Evolutionary conservation across 768 basidiomycete species (phyloP).

Genomic region (Termitomyces sp.): DNA sequence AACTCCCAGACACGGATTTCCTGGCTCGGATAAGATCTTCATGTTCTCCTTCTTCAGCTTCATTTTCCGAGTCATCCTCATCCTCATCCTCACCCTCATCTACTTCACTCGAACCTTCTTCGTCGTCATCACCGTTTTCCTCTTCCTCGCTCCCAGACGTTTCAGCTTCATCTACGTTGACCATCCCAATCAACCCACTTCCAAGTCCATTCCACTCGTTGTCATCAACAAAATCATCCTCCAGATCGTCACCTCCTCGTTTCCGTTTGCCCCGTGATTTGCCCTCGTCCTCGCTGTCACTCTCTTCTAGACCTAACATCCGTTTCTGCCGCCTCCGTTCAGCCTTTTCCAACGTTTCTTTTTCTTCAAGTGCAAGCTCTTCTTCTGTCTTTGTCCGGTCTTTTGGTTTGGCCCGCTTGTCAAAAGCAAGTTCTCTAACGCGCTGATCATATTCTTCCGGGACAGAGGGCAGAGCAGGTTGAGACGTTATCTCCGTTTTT

Average conservation of each 20-base stretch:
- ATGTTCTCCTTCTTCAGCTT: conserved; percentile 36
- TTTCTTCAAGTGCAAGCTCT: conserved; percentile 85
- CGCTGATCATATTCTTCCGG: conserved; percentile 83
- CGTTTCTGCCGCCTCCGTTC: conserved; percentile 73
- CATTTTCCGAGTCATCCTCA: conserved; percentile 26
- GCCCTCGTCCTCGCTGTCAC: conserved; percentile 57
- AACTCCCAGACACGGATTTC: conserved; percentile 11
- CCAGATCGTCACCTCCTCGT: conserved; percentile 79
- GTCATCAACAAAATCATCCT: conserved; percentile 71
- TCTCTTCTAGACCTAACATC: conserved; percentile 79
- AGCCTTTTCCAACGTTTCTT: conserved; percentile 79
- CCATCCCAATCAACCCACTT: conserved; percentile 30
- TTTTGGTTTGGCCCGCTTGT: conserved; percentile 89
- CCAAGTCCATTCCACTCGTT: conserved; percentile 36
- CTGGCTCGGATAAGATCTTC: conserved; percentile 32
- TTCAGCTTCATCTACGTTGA: conserved; percentile 26
- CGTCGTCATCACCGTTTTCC: conserved; percentile 31
- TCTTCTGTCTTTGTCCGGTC: conserved; percentile 96
- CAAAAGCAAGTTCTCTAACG: conserved; percentile 90
- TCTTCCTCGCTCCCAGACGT: conserved; percentile 30
- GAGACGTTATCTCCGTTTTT: conserved; percentile 11
- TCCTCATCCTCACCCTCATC: conserved; percentile 32
- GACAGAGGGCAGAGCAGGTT: conserved; percentile 17
- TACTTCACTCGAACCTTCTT: conserved; percentile 15
- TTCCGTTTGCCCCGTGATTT: conserved; percentile 41